Base-by-base conservation (phyloP, 495 filamentous ascomycete genomes). In the Penicillium angulare region DNA sequence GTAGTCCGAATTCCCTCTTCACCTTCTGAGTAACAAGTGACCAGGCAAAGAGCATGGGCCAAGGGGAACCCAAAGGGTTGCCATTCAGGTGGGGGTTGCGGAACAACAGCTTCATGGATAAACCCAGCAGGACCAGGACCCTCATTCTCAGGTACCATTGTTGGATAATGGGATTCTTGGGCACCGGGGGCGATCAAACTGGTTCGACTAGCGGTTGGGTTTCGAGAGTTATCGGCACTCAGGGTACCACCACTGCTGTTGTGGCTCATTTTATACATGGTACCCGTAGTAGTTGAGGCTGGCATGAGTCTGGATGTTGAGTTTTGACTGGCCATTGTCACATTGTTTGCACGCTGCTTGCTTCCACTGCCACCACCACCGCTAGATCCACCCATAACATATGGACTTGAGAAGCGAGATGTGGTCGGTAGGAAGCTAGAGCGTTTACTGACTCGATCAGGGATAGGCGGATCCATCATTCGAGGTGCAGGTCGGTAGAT, bases 11-110 rank as follows among this genome's bases (percentile, higher is more conserved):
- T 79, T 57, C 91, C 95, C 20, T 93, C 83, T 60, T 90, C 89
- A 26, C 95, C 93, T 73, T 99, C 95, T 0, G 95, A 99, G 65
- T 99, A 99, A 51, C 91, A 92, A 8, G 95, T 99, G 27, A 99
- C 91, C 45, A 99, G 72, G 69, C 92, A 97, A 53, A 99, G 88
- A 1, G 88, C 75, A 67, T 99, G 93, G 13, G 90, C 95, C 50
- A 99, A 75, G 18, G 93, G 95, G 67, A 87, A 99, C 1, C 95
- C 95, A 62, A 92, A 96, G 0, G 95, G 95, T 63, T 95, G 87
- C 84, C 90, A 99, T 60, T 97, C 95, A 17, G 90, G 84, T 5
- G 95, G 95, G n/a, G 95, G 95, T 63, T 99, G 95, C 10, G 95
- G 92, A 15, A 99, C 92, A 27, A 97, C 95, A 35, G 87, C 79